Evolutionary conservation across 306 rosid genomes (phyloP), one percentile per base, ranked within the genome.

Genomic region (Bauhinia variegata): DNA sequence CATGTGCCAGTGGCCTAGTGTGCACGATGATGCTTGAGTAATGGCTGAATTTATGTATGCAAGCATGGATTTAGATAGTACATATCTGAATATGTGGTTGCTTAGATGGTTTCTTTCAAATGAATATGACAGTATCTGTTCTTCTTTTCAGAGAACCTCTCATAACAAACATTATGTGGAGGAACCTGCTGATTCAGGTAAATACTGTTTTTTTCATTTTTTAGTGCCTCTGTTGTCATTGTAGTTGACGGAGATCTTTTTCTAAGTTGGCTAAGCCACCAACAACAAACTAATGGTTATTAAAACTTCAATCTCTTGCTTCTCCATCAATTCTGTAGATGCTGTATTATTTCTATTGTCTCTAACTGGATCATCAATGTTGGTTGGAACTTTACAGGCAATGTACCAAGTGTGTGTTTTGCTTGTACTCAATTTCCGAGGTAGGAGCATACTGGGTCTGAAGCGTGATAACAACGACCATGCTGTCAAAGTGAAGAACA

Each of bases 111-210:
- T n/a, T n/a, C n/a, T n/a, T n/a, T n/a, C n/a, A n/a, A n/a, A n/a
- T n/a, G n/a, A n/a, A n/a, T n/a, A 53, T 75, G 57, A 79, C 31
- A 5, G 38, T 56, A 10, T 73, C 46, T 71, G 60, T n/a, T 69
- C 30, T 5, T 51, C 59, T 82, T 65, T 61, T 18, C 89, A 92
- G 98, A 37, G 98, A 93, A 69, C 95, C 98, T 49, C 96, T 93
- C 6, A 75, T 93, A 52, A 83, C 98, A 54, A 93, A 93, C 68
- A 79, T 93, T 49, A 88, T 93, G 97, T 89, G 98, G 98, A 87
- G 98, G 79, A 93, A 93, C 68, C 76, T 93, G 79, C 70, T 89
- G 70, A 56, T 93, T 56, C 98, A 93, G 96, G 98, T 89, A 80
- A 59, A 13, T 50, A 51, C 8, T 17, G 33, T 30, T 70, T 71